These are phyloP conservation scores for Blastobotrys raffinosifermentans DNA, from an alignment of 1,139 yeast genomes.

Conservation along the genomic window DNA sequence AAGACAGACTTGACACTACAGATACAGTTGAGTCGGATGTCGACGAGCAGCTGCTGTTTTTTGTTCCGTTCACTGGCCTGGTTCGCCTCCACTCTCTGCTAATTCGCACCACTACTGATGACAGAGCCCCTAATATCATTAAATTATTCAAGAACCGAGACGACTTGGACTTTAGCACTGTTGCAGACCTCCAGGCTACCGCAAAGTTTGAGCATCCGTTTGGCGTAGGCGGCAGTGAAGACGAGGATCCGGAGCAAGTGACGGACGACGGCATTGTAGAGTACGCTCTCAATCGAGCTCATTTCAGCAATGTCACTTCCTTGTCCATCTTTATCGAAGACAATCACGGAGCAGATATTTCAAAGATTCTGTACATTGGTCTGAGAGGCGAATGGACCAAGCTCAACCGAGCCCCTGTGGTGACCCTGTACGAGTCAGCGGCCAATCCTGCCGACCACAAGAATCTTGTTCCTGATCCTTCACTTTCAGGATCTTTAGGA, in stretches of 20 bases:
- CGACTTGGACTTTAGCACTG: slow-evolving; percentile 65
- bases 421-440: slow-evolving; percentile 79
- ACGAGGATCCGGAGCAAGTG: slow-evolving; percentile 15
- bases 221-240: slow-evolving; percentile 33
- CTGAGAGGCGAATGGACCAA: slow-evolving; percentile 71
- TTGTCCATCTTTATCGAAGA: slow-evolving; percentile 63
- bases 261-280: slow-evolving; percentile 60
- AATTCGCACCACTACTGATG: slow-evolving; percentile 58
- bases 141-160: slow-evolving; percentile 68
- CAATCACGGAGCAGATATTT: slow-evolving; percentile 60
- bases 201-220: slow-evolving; percentile 59
- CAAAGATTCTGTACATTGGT: slow-evolving; percentile 65
- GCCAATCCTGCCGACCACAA: slow-evolving; percentile 91
- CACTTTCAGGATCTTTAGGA: no score
- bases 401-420: slow-evolving; percentile 59
- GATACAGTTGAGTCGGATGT: slow-evolving; percentile 62
- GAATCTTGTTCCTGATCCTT: slow-evolving; percentile 36
- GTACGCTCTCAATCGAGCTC: slow-evolving; percentile 70
- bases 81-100: slow-evolving; percentile 72
- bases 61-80: slow-evolving; percentile 72
- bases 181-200: slow-evolving; percentile 45
- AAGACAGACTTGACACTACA: slow-evolving; percentile 36
- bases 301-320: slow-evolving; percentile 64
- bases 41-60: slow-evolving; percentile 71
- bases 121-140: slow-evolving; percentile 60